These are phyloP conservation scores for Filosporella fistucella DNA, from an alignment of 495 filamentous ascomycete genomes.

Conservation along the genomic window DNA sequence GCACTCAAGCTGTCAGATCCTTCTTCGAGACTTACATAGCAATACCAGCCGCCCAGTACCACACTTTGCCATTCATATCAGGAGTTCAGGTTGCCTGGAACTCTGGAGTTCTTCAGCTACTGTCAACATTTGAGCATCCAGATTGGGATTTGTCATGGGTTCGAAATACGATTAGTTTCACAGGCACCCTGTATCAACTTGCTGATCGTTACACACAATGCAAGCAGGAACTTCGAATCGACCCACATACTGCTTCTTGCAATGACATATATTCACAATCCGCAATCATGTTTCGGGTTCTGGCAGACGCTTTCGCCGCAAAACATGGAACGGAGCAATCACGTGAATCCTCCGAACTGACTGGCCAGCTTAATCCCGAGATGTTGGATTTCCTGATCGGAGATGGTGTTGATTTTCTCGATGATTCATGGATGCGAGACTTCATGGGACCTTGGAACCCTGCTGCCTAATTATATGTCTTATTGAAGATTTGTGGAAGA, in stretches of 20 bases:
- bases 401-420: slow-evolving; percentile 1
- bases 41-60: slow-evolving; percentile 21
- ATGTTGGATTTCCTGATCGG: not conserved
- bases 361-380: not conserved
- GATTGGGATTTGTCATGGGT: slow-evolving; percentile 36
- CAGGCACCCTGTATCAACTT: slow-evolving; percentile 27
- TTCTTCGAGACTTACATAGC: slow-evolving; percentile 32
- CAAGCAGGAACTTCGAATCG: slow-evolving; percentile 1
- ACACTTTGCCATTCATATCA: slow-evolving; percentile 30
- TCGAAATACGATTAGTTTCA: slow-evolving; percentile 29
- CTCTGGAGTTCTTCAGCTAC: slow-evolving; percentile 32
- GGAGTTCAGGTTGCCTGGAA: slow-evolving; percentile 34
- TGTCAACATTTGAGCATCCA: slow-evolving; percentile 35
- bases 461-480: not conserved
- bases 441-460: slow-evolving; percentile 8
- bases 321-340: not conserved
- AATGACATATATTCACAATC: not conserved
- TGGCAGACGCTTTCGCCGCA: slow-evolving; percentile 1
- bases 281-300: not conserved
- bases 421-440: slow-evolving; percentile 11
- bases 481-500: too few species aligned
- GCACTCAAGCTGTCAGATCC: slow-evolving; percentile 30
- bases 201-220: slow-evolving; percentile 21
- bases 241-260: not conserved
- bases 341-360: too few species aligned